Evolutionary conservation across 352 stramenopile species (phyloP).

Genomic region (Elongisporangium anandrum): DNA sequence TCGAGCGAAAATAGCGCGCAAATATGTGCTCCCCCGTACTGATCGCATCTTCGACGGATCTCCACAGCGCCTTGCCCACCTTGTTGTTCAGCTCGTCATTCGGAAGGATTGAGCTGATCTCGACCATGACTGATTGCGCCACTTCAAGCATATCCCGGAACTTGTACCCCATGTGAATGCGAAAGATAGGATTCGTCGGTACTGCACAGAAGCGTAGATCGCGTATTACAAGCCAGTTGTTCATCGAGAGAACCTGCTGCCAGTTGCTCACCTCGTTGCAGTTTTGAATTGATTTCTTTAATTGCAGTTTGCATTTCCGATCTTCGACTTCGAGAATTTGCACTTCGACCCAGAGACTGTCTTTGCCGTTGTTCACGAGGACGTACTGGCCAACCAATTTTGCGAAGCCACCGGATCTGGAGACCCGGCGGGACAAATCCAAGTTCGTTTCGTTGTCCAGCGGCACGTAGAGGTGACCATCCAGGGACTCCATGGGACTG

Average conservation of each 20-base stretch:
- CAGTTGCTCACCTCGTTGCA: constrained; percentile 26
- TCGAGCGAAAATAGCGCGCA: constrained; percentile 65
- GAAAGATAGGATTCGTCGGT: constrained; percentile 55
- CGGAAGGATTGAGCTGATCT: constrained; percentile 72
- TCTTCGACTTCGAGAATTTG: constrained; percentile 55
- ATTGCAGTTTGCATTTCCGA: constrained; percentile 53
- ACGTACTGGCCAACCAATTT: constrained; percentile 58
- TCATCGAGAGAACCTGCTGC: constrained; percentile 29
- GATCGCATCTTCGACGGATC: constrained; percentile 42
- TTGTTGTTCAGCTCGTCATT: constrained; percentile 58
- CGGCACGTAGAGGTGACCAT: constrained; percentile 58
- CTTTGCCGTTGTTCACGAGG: constrained; percentile 67
- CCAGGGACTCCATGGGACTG: constrained; percentile 45
- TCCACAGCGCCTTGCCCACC: constrained; percentile 51
- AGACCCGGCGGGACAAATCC: constrained; percentile 35
- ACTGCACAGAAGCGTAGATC: constrained; percentile 43
- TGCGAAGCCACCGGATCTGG: constrained; percentile 22
- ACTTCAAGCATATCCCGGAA: constrained; percentile 54
- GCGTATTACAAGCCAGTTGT: constrained; percentile 52
- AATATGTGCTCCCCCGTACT: constrained; percentile 68
- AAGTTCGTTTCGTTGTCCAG: constrained; percentile 28
- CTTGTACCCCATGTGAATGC: constrained; percentile 61
- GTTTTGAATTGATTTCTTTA: constrained; percentile 48
- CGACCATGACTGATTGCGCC: constrained; percentile 54
- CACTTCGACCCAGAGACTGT: constrained; percentile 65